Evolutionary conservation across 106 monocot genomes (phyloP), one percentile per base, ranked within the genome.

Genomic region (Amphibolis antarctica): DNA sequence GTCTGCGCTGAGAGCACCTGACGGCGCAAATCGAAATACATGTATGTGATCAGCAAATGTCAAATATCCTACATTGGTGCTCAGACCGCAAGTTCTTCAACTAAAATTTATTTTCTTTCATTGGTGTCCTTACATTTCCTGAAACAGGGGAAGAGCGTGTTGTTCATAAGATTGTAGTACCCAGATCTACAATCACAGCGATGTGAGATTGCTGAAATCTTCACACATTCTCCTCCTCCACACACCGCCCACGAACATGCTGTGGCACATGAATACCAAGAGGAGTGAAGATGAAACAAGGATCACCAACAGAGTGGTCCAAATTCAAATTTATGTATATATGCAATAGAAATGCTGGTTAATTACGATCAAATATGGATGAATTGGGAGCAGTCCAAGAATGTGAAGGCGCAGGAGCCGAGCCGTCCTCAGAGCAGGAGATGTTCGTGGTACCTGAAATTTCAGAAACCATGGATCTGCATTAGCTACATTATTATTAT

Each of bases 111-210:
- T 4, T 36, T 2, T 36, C 7, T 7, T 36, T 36, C 7, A 36
- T 36, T 2, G 7, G 36, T 36, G 15, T 17, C 9, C 65, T 65
- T 65, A 65, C 65, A 65, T 1, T 29, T n/a, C 10, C 23, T 21
- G 9, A 65, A 53, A 24, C 65, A 65, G 18, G 65, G 65, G 65
- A 65, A 65, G 20, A 18, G 50, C 1, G 18, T 65, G 22, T 21
- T 65, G 65, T 52, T 52, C 28, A 65, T 6, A 31, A 65, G 65
- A 29, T 65, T 65, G n/a, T 3, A 14, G 19, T 18, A 65, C 20
- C 65, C 65, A 17, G 27, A 28, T 36, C 12, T 65, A 51, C 65
- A 65, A 29, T 65, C 52, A 48, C 65, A 65, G n/a, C 65, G 65
- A 25, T 51, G 29, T n/a, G 65, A 65, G 45, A 65, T 9, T 17